Conservation (phyloP, 2,329 filamentous ascomycete genomes). For the Fusarium sp. region DNA sequence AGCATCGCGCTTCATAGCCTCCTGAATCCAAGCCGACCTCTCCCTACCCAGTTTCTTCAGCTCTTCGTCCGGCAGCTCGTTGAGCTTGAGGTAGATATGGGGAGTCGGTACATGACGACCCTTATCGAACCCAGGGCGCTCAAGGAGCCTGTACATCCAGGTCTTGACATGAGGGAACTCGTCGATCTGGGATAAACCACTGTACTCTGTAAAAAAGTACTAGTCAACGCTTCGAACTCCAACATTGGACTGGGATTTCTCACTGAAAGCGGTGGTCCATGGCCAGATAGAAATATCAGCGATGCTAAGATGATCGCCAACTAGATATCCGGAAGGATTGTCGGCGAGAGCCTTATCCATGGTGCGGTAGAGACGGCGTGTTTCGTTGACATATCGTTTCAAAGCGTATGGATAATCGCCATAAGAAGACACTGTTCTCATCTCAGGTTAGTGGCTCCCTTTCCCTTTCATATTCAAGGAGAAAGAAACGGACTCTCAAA, state of each 20-base stretch:
- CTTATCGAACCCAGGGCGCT: constrained; percentile 79
- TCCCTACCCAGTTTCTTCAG: constrained; percentile 68
- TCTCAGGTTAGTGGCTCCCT: neutral
- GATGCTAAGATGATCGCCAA: constrained; percentile 77
- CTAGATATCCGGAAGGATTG: constrained; percentile 68
- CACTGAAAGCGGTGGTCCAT: constrained; percentile 73
- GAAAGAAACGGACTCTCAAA: constrained; percentile 69
- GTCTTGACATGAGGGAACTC: constrained; percentile 81
- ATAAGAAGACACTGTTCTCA: constrained; percentile 73
- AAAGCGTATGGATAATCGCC: constrained; percentile 85
- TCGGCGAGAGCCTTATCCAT: constrained; percentile 77
- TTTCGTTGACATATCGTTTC: constrained; percentile 85
- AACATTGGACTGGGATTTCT: constrained; percentile 19
- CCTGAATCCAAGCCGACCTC: constrained; percentile 72
- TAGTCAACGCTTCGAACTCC: neutral
- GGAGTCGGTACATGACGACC: constrained; percentile 78
- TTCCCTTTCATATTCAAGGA: neutral
- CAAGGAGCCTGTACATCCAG: constrained; percentile 79
- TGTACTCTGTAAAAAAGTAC: constrained; percentile 37
- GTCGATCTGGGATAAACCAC: constrained; percentile 66
- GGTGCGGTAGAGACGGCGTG: constrained; percentile 82
- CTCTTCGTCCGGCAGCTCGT: constrained; percentile 62
- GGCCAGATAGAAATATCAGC: constrained; percentile 86
- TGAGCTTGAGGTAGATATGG: constrained; percentile 69
- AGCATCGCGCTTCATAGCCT: constrained; percentile 76